Conservation (phyloP, 129 eudicot genomes). For the Flaveria robusta region DNA sequence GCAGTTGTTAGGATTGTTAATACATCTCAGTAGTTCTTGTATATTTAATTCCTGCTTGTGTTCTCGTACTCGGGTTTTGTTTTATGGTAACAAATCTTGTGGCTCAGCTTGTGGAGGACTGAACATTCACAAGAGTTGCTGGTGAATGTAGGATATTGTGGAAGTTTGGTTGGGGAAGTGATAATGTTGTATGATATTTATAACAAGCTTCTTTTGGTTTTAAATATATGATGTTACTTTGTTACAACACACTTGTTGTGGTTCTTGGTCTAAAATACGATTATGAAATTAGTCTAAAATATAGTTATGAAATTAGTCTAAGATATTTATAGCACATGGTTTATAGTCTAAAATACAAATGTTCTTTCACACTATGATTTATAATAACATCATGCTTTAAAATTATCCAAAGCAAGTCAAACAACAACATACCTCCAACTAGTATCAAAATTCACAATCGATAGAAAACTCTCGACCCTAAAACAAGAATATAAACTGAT, state of each 20-base stretch:
- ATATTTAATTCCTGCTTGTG: conserved; percentile 9
- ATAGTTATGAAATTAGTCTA: too few species aligned
- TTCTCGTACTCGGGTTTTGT: not conserved
- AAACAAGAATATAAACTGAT: conserved; percentile 9
- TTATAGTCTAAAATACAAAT: too few species aligned
- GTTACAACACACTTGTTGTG: not conserved
- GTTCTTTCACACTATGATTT: too few species aligned
- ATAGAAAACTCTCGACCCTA: not conserved
- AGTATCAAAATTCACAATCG: not conserved
- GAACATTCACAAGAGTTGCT: not conserved
- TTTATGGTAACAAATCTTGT: conserved; percentile 2
- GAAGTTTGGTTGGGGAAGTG: conserved; percentile 14
- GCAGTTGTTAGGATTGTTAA: not conserved
- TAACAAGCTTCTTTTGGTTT: conserved; percentile 1
- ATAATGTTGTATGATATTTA: not conserved
- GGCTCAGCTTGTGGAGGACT: conserved; percentile 1
- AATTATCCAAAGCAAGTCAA: too few species aligned
- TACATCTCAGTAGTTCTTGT: not conserved
- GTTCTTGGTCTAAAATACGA: not conserved
- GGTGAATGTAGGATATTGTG: conserved; percentile 17
- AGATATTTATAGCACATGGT: too few species aligned
- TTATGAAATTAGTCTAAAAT: too few species aligned
- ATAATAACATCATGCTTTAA: too few species aligned
- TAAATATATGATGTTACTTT: not conserved
- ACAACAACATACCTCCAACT: not conserved